phyloP scores from a whole-genome alignment of 2,329 filamentous ascomycete species.

The Phialophora chinensis region DNA sequence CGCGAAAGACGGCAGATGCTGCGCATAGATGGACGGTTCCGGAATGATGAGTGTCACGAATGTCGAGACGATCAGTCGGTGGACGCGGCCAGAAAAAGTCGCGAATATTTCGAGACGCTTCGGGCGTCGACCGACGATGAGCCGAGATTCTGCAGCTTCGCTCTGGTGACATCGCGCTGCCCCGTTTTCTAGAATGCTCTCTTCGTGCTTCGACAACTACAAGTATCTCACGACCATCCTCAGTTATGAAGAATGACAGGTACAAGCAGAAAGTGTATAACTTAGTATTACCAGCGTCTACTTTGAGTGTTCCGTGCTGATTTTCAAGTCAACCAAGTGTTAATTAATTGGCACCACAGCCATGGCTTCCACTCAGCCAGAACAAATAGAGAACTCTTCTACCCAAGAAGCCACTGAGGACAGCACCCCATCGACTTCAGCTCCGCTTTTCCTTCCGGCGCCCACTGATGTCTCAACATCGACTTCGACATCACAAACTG shows the following conservation, averaged over 20 bases:
- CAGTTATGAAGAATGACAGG: not conserved
- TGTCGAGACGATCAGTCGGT: not conserved
- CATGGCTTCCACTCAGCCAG: not conserved
- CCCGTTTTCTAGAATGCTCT: not conserved
- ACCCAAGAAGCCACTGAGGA: not conserved
- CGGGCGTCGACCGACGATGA: slow-evolving; percentile 6
- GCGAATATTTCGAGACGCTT: not conserved
- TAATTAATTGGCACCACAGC: not conserved
- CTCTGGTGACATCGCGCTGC: not conserved
- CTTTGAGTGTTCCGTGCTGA: not conserved
- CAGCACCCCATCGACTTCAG: not conserved
- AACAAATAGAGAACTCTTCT: not conserved
- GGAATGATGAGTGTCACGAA: not conserved
- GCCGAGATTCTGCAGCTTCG: not conserved
- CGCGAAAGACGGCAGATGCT: slow-evolving; percentile 38
- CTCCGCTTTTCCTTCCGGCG: not conserved
- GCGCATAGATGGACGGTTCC: slow-evolving; percentile 33
- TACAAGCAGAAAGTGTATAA: not conserved
- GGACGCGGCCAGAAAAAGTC: slow-evolving; percentile 18
- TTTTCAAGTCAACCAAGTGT: not conserved
- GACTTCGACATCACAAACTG: slow-evolving; percentile 1
- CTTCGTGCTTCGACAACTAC: not conserved
- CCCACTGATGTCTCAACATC: not conserved
- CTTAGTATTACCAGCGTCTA: not conserved
- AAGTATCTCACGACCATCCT: not conserved